Percentiles rank a stretch among this genome's conserved stretches.
phyloP scores from a whole-genome alignment of 2,329 filamentous ascomycete genomes.

The Cytospora chrysosperma region DNA sequence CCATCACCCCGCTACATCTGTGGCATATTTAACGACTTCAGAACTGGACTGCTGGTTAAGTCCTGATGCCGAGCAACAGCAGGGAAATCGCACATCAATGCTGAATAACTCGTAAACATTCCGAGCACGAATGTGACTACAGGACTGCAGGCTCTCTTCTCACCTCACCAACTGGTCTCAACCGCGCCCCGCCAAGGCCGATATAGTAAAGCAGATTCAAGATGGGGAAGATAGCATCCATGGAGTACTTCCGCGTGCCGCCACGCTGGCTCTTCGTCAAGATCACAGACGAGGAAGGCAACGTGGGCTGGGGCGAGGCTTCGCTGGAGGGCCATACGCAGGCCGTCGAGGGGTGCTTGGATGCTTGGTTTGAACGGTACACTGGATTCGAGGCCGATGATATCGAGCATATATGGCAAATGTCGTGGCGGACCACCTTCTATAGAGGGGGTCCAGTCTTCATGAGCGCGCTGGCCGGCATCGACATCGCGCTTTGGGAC shows the following conservation, averaged over 20 bases:
- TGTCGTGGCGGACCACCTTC: conserved; percentile 61
- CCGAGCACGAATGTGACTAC: not conserved
- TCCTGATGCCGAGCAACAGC: not conserved
- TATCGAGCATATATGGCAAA: conserved; percentile 70
- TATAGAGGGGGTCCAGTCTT: conserved; percentile 69
- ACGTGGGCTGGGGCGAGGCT: conserved; percentile 64
- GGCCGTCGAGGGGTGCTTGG: conserved; percentile 63
- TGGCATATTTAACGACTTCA: not conserved
- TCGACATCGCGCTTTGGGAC: conserved; percentile 70
- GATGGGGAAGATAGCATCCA: conserved; percentile 59
- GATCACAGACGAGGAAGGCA: conserved; percentile 57
- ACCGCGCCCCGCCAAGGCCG: not conserved
- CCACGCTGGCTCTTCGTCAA: conserved; percentile 70
- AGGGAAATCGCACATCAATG: not conserved
- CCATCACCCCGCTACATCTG: not conserved
- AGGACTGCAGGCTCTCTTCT: not conserved
- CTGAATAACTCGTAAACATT: not conserved
- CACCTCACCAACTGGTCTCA: not conserved
- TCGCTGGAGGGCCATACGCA: conserved; percentile 64
- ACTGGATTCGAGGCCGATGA: conserved; percentile 63
- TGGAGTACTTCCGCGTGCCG: conserved; percentile 65
- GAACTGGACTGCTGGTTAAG: not conserved
- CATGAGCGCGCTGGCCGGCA: conserved; percentile 66
- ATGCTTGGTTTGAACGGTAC: conserved; percentile 57
- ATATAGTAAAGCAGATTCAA: not conserved